Conservation (phyloP, 2,329 filamentous ascomycete genomes). For the Ceratocystiopsis sp. region DNA sequence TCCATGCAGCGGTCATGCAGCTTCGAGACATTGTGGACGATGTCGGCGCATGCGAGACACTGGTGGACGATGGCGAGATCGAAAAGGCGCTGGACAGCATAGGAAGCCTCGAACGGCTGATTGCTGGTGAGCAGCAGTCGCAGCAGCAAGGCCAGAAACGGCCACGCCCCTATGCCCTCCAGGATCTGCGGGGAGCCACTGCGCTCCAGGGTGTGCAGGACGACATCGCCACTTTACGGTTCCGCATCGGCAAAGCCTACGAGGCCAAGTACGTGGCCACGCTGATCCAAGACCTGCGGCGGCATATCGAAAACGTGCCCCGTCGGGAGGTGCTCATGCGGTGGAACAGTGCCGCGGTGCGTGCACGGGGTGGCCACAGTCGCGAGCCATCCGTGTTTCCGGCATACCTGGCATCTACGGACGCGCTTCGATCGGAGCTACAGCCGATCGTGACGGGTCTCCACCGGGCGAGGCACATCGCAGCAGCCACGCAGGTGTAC, state of each 20-base stretch:
- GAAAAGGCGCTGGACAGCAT: constrained; percentile 66
- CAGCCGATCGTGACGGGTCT: constrained; percentile 58
- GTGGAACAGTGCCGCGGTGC: constrained; percentile 64
- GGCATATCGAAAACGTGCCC: constrained; percentile 62
- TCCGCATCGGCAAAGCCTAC: constrained; percentile 73
- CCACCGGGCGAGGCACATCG: constrained; percentile 64
- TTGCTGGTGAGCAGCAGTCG: constrained; percentile 45
- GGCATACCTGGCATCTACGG: constrained; percentile 58
- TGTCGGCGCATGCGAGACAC: constrained; percentile 57
- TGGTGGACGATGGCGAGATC: constrained; percentile 71
- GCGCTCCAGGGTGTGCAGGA: constrained; percentile 66
- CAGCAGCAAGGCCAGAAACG: constrained; percentile 12
- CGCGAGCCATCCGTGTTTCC: constrained; percentile 55
- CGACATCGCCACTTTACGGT: constrained; percentile 59
- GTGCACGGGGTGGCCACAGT: constrained; percentile 49
- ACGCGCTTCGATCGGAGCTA: constrained; percentile 53
- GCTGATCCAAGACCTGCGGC: constrained; percentile 61
- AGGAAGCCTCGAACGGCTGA: constrained; percentile 60
- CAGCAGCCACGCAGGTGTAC: constrained; percentile 66
- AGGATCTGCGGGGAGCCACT: constrained; percentile 59
- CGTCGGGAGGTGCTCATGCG: constrained; percentile 59
- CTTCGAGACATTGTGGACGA: constrained; percentile 62
- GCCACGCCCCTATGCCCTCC: constrained; percentile 20
- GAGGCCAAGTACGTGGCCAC: constrained; percentile 65
- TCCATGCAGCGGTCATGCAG: constrained; percentile 71